phyloP scores from a whole-genome alignment of 1,284 basidiomycete genomes.

The Pulveroboletus sp. region DNA sequence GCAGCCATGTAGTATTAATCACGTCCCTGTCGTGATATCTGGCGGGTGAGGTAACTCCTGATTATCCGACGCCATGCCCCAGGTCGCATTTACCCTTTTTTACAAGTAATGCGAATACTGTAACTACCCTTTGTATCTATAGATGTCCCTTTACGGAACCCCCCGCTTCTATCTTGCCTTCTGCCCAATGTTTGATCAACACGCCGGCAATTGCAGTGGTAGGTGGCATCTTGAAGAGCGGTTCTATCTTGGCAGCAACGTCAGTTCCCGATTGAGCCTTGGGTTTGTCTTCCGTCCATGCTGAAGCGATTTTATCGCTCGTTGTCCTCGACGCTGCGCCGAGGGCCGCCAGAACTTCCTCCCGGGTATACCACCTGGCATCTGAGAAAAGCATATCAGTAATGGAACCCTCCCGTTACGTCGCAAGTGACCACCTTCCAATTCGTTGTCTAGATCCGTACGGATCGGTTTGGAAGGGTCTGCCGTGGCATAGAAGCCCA shows the following conservation, averaged over 20 bases:
- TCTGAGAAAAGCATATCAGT: constrained; percentile 49
- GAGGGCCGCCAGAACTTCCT: constrained; percentile 69
- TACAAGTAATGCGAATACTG: too few relatives aligned
- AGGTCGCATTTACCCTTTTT: not conserved
- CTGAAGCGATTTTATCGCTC: constrained; percentile 23
- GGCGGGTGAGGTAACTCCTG: not conserved
- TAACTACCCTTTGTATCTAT: too few relatives aligned
- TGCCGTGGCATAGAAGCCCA: constrained; percentile 83
- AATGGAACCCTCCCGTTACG: not conserved
- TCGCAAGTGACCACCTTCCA: constrained; percentile 63
- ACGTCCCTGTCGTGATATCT: not conserved
- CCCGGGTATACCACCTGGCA: constrained; percentile 84
- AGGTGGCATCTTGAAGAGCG: constrained; percentile 68
- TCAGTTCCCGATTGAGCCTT: constrained; percentile 12
- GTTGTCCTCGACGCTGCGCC: constrained; percentile 47
- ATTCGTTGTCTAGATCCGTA: constrained; percentile 91
- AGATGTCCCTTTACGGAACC: constrained; percentile 30
- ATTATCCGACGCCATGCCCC: not conserved
- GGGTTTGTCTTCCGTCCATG: constrained; percentile 25
- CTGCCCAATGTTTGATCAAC: constrained; percentile 67
- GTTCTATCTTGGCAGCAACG: constrained; percentile 33
- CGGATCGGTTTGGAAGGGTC: constrained; percentile 76
- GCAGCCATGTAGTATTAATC: constrained; percentile 19
- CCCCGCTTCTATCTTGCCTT: constrained; percentile 41
- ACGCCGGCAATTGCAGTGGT: constrained; percentile 71